Percentiles rank a stretch among this genome's conserved stretches.
Evolutionary conservation across 2,329 filamentous ascomycete genomes (phyloP).

Genomic region (Hirsutella rhossiliensis): DNA sequence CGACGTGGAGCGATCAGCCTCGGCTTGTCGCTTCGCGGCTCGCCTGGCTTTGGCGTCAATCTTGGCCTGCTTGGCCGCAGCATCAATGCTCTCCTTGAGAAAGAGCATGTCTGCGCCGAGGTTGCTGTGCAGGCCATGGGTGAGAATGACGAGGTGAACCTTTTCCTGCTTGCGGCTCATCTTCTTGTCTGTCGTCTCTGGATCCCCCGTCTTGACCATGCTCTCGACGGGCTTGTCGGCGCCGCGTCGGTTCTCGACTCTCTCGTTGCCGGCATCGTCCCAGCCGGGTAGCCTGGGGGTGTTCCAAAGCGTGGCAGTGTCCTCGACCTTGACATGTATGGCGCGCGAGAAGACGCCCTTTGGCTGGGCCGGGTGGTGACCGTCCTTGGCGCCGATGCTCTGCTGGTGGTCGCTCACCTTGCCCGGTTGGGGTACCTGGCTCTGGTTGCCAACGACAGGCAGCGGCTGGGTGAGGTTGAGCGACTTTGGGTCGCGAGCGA

Average conservation of each 20-base stretch:
- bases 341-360: constrained; percentile 79
- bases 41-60: constrained; percentile 53
- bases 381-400: constrained; percentile 42
- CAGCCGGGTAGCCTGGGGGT: constrained; percentile 69
- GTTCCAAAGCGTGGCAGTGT: constrained; percentile 86
- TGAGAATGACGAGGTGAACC: constrained; percentile 82
- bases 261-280: constrained; percentile 29
- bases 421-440: constrained; percentile 49
- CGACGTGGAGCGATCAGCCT: not conserved
- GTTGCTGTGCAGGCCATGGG: constrained; percentile 93
- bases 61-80: constrained; percentile 61
- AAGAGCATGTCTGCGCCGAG: constrained; percentile 93
- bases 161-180: constrained; percentile 50
- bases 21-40: constrained; percentile 27
- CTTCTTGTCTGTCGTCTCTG: constrained; percentile 13
- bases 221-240: constrained; percentile 21
- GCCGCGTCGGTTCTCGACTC: constrained; percentile 9
- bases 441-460: constrained; percentile 31
- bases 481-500: constrained; percentile 78
- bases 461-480: constrained; percentile 48
- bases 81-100: constrained; percentile 93
- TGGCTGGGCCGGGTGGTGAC: constrained; percentile 47
- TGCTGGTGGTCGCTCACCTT: constrained; percentile 67
- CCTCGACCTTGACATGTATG: constrained; percentile 66
- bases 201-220: constrained; percentile 18